Base-by-base conservation (phyloP, 345 rosid genomes). In the Capsella bursapastoris region DNA sequence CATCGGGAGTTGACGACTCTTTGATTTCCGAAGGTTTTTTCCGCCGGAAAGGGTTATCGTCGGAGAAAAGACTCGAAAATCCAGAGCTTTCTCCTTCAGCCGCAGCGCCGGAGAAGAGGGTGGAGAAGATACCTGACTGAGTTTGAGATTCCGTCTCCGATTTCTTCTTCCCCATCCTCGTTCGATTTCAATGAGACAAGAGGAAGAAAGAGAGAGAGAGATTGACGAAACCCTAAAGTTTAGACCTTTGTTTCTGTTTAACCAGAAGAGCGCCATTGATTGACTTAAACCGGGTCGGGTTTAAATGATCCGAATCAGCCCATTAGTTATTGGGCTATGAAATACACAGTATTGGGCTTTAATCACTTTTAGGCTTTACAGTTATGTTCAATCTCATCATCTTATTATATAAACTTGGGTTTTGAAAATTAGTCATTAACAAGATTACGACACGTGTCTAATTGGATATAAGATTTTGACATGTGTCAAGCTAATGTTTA, bases 11-110 rank as follows among this genome's bases (percentile, higher is more conserved):
- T 64, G 62, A 74, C 67, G 22, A 43, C 57, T 34, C 74, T 1
- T 78, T 48, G 25, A 13, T 64, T 40, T 50, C 80, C 3, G 77
- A 72, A 40, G 86, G 84, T 49, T 80, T 74, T 73, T 92, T 90
- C 69, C 98, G 82, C 61, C 87, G 92, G 82, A 90, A 95, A 13
- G 99, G 97, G 68, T 95, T 95, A 66, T 56, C 75, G 47, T 88
- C 89, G 45, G 96, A 89, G 83, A 95, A 95, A 60, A 90, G 78
- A 75, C 85, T 84, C 29, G 84, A 68, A 48, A 64, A 74, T 27
- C 71, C 78, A 16, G 79, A 67, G 63, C 32, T 61, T 68, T 68
- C 64, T 5, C 37, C 68, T 4, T 28, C 31, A 18, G 57, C 67
- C 0, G 16, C 73, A n/a, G 7, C 73, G 45, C 50, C 44, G 78